Base-by-base conservation (phyloP, 2,329 filamentous ascomycete genomes). In the Lasiodiplodia sp. region DNA sequence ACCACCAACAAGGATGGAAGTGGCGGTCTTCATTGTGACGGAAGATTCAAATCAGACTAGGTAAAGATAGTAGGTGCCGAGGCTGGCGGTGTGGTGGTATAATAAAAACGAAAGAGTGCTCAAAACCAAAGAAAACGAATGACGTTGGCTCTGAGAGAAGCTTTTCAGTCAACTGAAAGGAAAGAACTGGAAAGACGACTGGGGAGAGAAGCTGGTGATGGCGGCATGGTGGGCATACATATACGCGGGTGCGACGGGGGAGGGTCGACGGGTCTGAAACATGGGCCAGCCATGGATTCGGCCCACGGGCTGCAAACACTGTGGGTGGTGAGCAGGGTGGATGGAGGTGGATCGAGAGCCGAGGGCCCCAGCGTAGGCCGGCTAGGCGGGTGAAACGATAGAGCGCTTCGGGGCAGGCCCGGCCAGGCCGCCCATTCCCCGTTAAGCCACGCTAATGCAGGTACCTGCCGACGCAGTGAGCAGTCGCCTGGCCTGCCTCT, bases 1-100 rank as follows among this genome's bases (percentile, higher is more conserved):
- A 71, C 83, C 82, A 72, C 83, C 79, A 66, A 83, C 79, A 71
- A 86, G 73, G 71, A 87, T 72, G 72, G 81, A 77, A 53, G 72
- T 60, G 52, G 77, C 72, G 56, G 79, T 76, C 79, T 79, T 84
- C 83, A 82, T 84, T 69, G 64, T 82, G 78, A 68, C 74, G 72
- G 73, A 73, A 72, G 60, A 8, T 12, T 31, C 18, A 40, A 49
- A 23, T 44, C 40, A 37, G 18, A 70, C 72, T 72, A 53, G 51
- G 25, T 53, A 68, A 55, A 40, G 57, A 69, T 58, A 57, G 66
- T 63, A 40, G 44, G 49, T 47, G 49, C 31, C 34, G 38, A 16
- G 51, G 52, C 77, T 76, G 78, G 77, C 66, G 72, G 69, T 72
- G 69, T 71, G 65, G 53, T 65, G 65, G 66, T 58, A 73, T 52